These are phyloP conservation scores for Lepidium didymum DNA, from an alignment of 345 rosid species.

Conservation along the genomic window DNA sequence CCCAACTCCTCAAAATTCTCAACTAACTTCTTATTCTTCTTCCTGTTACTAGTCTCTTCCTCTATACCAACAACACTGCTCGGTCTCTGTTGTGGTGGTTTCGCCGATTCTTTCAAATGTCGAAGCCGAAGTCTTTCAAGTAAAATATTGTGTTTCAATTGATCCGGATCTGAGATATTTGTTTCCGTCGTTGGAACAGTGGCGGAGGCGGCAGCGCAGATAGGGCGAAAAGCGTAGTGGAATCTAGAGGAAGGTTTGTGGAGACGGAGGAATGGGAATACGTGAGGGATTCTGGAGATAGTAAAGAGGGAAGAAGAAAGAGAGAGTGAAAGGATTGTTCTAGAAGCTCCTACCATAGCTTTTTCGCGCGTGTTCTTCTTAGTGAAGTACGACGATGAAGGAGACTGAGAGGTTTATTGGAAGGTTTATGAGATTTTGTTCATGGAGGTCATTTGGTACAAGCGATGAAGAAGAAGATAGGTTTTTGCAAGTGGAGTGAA, in stretches of 20 bases:
- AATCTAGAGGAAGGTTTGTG: slow-evolving; percentile 43
- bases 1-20: slow-evolving; percentile 76
- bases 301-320: slow-evolving; percentile 37
- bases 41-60: slow-evolving; percentile 28
- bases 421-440: slow-evolving; percentile 14
- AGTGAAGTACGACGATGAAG: neutral
- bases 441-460: slow-evolving; percentile 15
- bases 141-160: slow-evolving; percentile 58
- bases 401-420: neutral
- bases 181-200: slow-evolving; percentile 23
- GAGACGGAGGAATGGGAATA: slow-evolving; percentile 35
- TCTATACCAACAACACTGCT: slow-evolving; percentile 9
- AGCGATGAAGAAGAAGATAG: slow-evolving; percentile 20
- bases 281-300: slow-evolving; percentile 23
- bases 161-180: slow-evolving; percentile 34
- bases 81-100: slow-evolving; percentile 31
- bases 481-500: slow-evolving; percentile 19
- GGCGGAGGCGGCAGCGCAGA: slow-evolving; percentile 37
- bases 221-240: slow-evolving; percentile 39
- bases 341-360: slow-evolving; percentile 50
- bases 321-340: slow-evolving; percentile 41
- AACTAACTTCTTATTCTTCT: slow-evolving; percentile 40
- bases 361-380: slow-evolving; percentile 16
- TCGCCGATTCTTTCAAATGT: slow-evolving; percentile 52
- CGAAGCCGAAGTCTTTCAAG: slow-evolving; percentile 72